Base-by-base conservation (phyloP, 768 basidiomycete species). In the Thelephora ganbajun region DNA sequence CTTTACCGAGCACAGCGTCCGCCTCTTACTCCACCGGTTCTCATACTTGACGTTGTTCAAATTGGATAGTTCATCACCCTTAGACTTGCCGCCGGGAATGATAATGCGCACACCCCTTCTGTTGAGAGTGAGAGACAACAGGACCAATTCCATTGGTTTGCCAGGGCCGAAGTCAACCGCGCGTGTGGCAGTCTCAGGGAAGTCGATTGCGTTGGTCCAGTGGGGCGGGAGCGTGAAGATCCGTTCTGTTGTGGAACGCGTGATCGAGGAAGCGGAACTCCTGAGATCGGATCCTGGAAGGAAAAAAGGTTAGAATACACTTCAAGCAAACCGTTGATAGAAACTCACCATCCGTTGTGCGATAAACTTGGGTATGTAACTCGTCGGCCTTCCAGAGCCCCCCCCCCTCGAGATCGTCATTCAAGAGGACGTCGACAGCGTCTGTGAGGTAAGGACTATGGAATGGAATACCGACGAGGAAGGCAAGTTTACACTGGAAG, bases 111-210 rank as follows among this genome's bases (percentile, higher is more conserved):
- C 79, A 47, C 96, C 96, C 23, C 89, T 82, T 12, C 96, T 94
- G 56, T 96, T 91, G 41, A 93, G 71, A 64, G 56, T 83, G 79
- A 3, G 83, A 80, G 37, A 92, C 93, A 48, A 97, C 72, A 46
- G 83, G 80, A 36, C 94, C 94, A 54, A 97, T 93, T 11, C 96
- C 94, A 58, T 83, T 89, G 48, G 87, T 12, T 93, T 93, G 51
- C 96, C 94, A 1, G 96, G 90, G 46, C 96, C 96, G 57, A 99
- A 98, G 65, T 99, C 96, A 52, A 98, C 68, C 2, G 89, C 84
- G 62, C 98, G 96, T 3, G 93, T 98, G 0, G 92, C 90, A 7
- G 81, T 74, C 51, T 84, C 74, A 1, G 92, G 87, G 76, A 98
- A 94, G 51, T 79, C 69, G 33, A 89, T 93, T 4, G 92, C 92